These are phyloP conservation scores for Fusarium setosum DNA, from an alignment of 2,329 filamentous ascomycete species.

Conservation along the genomic window DNA sequence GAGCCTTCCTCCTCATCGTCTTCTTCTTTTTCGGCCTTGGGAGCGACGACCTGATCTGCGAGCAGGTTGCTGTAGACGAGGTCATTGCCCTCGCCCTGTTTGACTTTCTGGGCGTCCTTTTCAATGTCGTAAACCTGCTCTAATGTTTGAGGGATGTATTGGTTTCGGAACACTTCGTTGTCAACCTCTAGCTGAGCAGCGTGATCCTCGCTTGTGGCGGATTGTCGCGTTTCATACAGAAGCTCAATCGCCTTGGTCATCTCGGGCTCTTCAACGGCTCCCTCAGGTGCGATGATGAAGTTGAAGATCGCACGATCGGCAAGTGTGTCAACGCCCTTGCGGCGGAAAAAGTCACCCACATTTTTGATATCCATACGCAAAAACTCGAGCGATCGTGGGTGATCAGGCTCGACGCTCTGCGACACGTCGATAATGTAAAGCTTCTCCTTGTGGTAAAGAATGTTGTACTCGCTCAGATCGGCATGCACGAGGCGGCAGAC, in stretches of 20 bases:
- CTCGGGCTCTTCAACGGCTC: conserved; percentile 68
- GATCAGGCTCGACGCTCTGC: conserved; percentile 96
- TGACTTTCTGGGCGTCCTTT: conserved; percentile 84
- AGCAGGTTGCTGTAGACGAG: conserved; percentile 88
- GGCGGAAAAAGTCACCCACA: conserved; percentile 89
- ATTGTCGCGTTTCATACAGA: conserved; percentile 69
- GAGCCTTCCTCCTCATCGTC: conserved; percentile 49
- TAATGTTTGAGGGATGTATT: conserved; percentile 95
- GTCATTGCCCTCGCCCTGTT: conserved; percentile 77
- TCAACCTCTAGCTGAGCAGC: conserved; percentile 77
- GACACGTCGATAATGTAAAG: conserved; percentile 98
- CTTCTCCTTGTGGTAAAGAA: conserved; percentile 85
- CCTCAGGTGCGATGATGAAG: conserved; percentile 78
- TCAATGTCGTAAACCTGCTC: conserved; percentile 98
- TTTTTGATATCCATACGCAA: conserved; percentile 99
- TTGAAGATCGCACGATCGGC: conserved; percentile 84
- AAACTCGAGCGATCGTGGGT: conserved; percentile 92
- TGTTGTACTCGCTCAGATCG: conserved; percentile 98
- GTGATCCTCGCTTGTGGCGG: conserved; percentile 61
- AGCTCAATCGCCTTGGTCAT: conserved; percentile 73
- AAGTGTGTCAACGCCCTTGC: conserved; percentile 85
- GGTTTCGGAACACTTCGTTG: conserved; percentile 92
- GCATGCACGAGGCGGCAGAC: conserved; percentile 92
- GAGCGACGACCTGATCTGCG: conserved; percentile 71
- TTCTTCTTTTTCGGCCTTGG: conserved; percentile 51